Conservation (phyloP, 345 rosid genomes). For the Noccaea bulbosa region DNA sequence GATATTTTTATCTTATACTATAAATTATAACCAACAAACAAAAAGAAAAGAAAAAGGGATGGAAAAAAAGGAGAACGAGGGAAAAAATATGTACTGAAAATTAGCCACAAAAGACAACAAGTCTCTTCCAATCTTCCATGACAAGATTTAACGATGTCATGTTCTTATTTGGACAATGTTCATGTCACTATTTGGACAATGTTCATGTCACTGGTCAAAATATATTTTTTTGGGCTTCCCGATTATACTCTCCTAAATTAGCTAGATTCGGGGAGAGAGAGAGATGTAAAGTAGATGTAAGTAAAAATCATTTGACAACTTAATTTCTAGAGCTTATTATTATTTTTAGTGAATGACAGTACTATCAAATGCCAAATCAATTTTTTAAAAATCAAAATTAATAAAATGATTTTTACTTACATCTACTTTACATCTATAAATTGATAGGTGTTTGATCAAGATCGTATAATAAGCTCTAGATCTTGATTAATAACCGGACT, state of each 20-base stretch:
- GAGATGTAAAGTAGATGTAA: neutral
- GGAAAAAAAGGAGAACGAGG: conserved; percentile 7
- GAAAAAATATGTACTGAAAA: conserved; percentile 5
- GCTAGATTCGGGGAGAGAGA: conserved; percentile 3
- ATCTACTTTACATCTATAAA: too few relatives aligned
- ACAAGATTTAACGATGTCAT: conserved; percentile 41
- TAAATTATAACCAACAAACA: conserved; percentile 9
- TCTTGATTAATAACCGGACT: too few relatives aligned
- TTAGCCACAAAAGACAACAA: conserved; percentile 28
- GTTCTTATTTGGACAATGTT: conserved; percentile 28
- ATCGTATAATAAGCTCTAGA: too few relatives aligned
- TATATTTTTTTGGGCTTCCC: conserved; percentile 14
- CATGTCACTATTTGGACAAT: conserved; percentile 32
- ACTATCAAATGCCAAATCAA: too few relatives aligned
- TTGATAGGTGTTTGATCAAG: too few relatives aligned
- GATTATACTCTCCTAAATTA: conserved; percentile 22
- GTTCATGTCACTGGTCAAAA: conserved; percentile 21
- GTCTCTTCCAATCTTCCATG: conserved; percentile 28
- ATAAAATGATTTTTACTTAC: too few relatives aligned
- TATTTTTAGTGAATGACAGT: too few relatives aligned
- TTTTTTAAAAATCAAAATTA: too few relatives aligned
- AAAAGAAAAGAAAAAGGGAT: conserved; percentile 1
- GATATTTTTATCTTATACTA: neutral
- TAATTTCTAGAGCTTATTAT: too few relatives aligned
- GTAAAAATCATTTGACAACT: neutral